These are phyloP conservation scores for Wickerhamomyces tratensis DNA, from an alignment of 805 yeast genomes.

Conservation along the genomic window DNA sequence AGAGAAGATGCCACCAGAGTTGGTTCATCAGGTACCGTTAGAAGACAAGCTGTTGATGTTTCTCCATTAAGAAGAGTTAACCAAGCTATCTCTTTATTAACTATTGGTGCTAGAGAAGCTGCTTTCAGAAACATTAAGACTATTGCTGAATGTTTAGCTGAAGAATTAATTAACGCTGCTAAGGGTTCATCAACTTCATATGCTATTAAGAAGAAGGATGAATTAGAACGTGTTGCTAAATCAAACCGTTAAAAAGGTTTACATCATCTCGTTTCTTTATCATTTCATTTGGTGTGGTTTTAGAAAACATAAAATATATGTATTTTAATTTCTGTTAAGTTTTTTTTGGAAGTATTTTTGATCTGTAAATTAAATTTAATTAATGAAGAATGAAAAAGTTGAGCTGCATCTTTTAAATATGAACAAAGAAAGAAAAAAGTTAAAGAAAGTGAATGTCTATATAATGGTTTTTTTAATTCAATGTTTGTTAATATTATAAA, in stretches of 20 bases:
- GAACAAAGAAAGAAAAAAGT: too few species aligned
- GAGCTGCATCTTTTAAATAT: too few species aligned
- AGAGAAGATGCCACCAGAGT: slow-evolving; percentile 99
- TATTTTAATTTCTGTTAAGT: slow-evolving; percentile 1
- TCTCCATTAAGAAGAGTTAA: slow-evolving; percentile 99
- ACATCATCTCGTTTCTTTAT: not conserved
- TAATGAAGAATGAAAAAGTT: too few species aligned
- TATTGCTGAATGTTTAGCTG: slow-evolving; percentile 99
- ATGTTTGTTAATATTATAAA: too few species aligned
- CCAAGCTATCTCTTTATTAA: slow-evolving; percentile 96
- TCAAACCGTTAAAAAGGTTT: slow-evolving; percentile 87
- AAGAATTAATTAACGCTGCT: slow-evolving; percentile 99
- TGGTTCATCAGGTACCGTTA: slow-evolving; percentile 99
- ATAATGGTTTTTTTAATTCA: too few species aligned
- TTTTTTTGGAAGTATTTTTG: too few species aligned
- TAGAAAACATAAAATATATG: slow-evolving; percentile 11
- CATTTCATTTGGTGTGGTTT: slow-evolving; percentile 5
- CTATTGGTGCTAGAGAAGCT: slow-evolving; percentile 99
- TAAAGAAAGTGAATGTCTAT: too few species aligned
- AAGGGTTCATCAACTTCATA: slow-evolving; percentile 99
- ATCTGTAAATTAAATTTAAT: not conserved
- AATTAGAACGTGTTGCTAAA: slow-evolving; percentile 99
- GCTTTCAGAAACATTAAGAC: slow-evolving; percentile 99
- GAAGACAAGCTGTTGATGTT: slow-evolving; percentile 99
- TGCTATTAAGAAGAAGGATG: slow-evolving; percentile 99